Evolutionary conservation across 352 stramenopile genomes (phyloP).

Genomic region (Paralagenidium karlingii): DNA sequence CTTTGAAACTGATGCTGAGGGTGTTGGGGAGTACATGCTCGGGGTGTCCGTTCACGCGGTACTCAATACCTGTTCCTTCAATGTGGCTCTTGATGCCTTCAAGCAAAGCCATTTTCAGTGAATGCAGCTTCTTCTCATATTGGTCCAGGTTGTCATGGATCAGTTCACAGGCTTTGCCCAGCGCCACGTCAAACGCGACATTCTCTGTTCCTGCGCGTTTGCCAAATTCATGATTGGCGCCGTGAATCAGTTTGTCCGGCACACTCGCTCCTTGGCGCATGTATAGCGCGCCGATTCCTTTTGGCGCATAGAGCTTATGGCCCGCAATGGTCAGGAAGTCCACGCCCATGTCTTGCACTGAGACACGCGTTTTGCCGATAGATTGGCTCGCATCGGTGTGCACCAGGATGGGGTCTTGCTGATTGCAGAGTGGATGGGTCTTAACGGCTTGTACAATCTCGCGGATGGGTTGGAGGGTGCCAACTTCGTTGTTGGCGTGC

Average conservation of each 20-base stretch:
- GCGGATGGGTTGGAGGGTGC: slow-evolving; percentile 89
- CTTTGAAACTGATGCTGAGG: slow-evolving; percentile 89
- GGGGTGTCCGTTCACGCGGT: slow-evolving; percentile 79
- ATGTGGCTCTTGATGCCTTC: slow-evolving; percentile 38
- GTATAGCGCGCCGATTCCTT: slow-evolving; percentile 80
- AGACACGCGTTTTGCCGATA: slow-evolving; percentile 88
- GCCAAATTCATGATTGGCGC: slow-evolving; percentile 87
- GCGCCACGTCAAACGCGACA: slow-evolving; percentile 88
- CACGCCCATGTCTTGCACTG: slow-evolving; percentile 68
- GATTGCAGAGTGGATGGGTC: slow-evolving; percentile 11
- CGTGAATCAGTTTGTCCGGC: slow-evolving; percentile 77
- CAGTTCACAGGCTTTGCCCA: slow-evolving; percentile 79
- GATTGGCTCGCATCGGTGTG: slow-evolving; percentile 97
- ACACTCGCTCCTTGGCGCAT: slow-evolving; percentile 26
- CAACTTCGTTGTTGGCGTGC: slow-evolving; percentile 98
- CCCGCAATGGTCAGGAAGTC: slow-evolving; percentile 95
- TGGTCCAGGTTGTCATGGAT: slow-evolving; percentile 55
- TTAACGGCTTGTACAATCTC: slow-evolving; percentile 60
- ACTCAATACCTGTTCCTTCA: slow-evolving; percentile 23
- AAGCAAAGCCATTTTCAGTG: slow-evolving; percentile 37
- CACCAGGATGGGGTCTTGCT: slow-evolving; percentile 66
- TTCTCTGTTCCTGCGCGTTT: slow-evolving; percentile 94
- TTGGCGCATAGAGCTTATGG: slow-evolving; percentile 97
- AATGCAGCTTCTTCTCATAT: slow-evolving; percentile 56
- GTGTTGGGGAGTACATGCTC: slow-evolving; percentile 90